A percentile compares a stretch with the other conserved stretches of the same genome.
Evolutionary conservation across 148 eudicot genomes (phyloP).

Genomic region (Rheum nobile): DNA sequence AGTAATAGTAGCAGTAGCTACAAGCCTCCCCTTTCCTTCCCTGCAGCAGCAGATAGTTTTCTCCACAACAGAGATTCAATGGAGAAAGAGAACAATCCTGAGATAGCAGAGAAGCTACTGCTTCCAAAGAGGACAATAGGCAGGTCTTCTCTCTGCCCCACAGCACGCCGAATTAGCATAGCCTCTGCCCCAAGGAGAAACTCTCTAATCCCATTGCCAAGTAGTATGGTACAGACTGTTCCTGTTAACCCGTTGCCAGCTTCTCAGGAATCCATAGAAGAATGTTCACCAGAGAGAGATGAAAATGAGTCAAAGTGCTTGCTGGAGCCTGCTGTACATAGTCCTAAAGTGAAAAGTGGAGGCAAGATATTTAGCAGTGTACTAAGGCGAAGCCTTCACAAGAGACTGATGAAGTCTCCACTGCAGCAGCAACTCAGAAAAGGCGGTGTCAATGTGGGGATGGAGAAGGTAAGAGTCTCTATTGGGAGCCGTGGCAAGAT

Average conservation of each 20-base stretch:
- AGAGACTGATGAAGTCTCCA: constrained; percentile 57
- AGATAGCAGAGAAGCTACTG: constrained; percentile 21
- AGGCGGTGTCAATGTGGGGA: constrained; percentile 57
- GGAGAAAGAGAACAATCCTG: constrained; percentile 80
- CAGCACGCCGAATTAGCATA: constrained; percentile 22
- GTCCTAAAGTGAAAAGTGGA: constrained; percentile 46
- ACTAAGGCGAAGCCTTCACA: constrained; percentile 62
- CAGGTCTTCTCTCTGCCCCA: constrained; percentile 63
- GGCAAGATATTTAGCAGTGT: constrained; percentile 40
- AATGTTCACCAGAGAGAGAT: constrained; percentile 22
- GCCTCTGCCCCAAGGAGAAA: constrained; percentile 42
- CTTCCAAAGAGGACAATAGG: constrained; percentile 46
- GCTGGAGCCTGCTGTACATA: constrained; percentile 30
- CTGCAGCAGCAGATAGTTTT: constrained; percentile 12
- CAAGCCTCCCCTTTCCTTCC: no score
- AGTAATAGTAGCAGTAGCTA: no score
- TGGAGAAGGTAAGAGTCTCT: constrained; percentile 77
- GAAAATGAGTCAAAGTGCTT: constrained; percentile 17
- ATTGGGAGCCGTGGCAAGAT: constrained; percentile 60
- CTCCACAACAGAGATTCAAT: constrained; percentile 15
- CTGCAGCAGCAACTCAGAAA: constrained; percentile 42
- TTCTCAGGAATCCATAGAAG: constrained; percentile 19
- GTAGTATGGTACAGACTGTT: constrained; percentile 17
- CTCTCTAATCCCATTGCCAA: constrained; percentile 68
- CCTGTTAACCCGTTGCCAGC: constrained; percentile 35